A percentile compares a stretch with the other conserved stretches of the same genome.
Conservation (phyloP, 2,329 filamentous ascomycete genomes). For the Penicillium sp. region DNA sequence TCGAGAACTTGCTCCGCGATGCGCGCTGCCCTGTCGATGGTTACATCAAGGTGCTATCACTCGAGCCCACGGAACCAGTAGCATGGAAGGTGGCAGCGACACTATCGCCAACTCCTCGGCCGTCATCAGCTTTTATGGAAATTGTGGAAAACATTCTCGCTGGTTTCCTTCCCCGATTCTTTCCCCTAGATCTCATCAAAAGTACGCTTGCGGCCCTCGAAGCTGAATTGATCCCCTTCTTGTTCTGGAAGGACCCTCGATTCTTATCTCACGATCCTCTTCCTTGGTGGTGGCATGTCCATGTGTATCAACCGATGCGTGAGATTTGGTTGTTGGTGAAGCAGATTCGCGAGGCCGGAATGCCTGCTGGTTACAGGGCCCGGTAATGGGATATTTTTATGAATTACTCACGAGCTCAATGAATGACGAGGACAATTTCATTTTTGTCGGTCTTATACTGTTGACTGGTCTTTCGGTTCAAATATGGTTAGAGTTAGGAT, state of each 20-base stretch:
- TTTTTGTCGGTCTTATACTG: conserved; percentile 2
- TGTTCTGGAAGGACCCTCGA: conserved; percentile 62
- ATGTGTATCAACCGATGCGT: conserved; percentile 60
- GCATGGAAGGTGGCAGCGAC: conserved; percentile 16
- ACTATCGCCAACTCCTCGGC: conserved; percentile 18
- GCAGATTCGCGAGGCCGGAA: conserved; percentile 51
- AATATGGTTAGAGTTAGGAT: not conserved
- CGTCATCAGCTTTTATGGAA: conserved; percentile 4
- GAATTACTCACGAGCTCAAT: conserved; percentile 17
- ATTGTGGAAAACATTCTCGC: conserved; percentile 2
- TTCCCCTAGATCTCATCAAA: conserved; percentile 6
- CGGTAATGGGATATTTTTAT: conserved; percentile 5
- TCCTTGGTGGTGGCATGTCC: conserved; percentile 64
- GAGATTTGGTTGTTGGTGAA: conserved; percentile 42
- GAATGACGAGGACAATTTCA: conserved; percentile 11
- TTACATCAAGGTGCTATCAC: conserved; percentile 37
- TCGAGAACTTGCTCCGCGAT: conserved; percentile 41
- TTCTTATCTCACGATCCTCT: conserved; percentile 62
- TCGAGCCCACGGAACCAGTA: conserved; percentile 20
- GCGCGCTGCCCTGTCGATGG: conserved; percentile 32
- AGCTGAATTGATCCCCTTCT: conserved; percentile 38
- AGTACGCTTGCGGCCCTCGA: conserved; percentile 7
- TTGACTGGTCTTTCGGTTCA: not conserved
- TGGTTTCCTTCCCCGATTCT: conserved; percentile 13
- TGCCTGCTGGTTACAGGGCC: conserved; percentile 10